A percentile compares a stretch with the other conserved stretches of the same genome.
These are phyloP conservation scores for Astrothelium subdiscretum DNA, from an alignment of 495 filamentous ascomycete species.

Conservation along the genomic window DNA sequence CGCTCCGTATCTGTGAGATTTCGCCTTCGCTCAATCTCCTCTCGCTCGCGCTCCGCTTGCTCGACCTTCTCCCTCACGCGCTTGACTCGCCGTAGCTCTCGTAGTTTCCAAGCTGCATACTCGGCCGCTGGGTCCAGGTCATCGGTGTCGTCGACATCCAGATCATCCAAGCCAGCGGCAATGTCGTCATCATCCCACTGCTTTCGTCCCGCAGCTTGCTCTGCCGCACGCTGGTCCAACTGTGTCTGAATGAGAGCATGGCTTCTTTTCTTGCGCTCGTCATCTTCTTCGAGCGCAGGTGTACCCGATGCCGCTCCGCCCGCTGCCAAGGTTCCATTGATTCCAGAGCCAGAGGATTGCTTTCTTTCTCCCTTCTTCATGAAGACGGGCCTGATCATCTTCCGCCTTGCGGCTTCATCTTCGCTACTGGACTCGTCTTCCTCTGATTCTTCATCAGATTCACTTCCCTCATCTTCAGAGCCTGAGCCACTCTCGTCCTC, in stretches of 20 bases:
- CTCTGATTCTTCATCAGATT: slow-evolving; percentile 9
- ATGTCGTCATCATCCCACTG: slow-evolving; percentile 79
- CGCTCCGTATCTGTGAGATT: slow-evolving; percentile 82
- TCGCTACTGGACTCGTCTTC: slow-evolving; percentile 49
- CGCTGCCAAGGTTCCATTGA: slow-evolving; percentile 19
- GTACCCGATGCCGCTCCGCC: slow-evolving; percentile 17
- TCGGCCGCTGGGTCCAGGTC: slow-evolving; percentile 81
- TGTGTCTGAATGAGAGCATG: slow-evolving; percentile 80
- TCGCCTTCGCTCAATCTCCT: slow-evolving; percentile 78
- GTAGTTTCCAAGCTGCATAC: slow-evolving; percentile 83
- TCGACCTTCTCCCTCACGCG: slow-evolving; percentile 80
- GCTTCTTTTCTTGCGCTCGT: slow-evolving; percentile 55
- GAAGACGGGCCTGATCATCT: slow-evolving; percentile 82
- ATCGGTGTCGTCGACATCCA: slow-evolving; percentile 73
- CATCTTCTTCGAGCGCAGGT: slow-evolving; percentile 37
- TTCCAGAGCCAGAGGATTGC: slow-evolving; percentile 18
- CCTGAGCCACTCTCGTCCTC: slow-evolving; percentile 25
- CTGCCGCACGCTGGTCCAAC: slow-evolving; percentile 65
- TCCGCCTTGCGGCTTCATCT: slow-evolving; percentile 33
- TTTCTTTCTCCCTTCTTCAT: slow-evolving; percentile 71
- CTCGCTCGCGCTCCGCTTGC: slow-evolving; percentile 67
- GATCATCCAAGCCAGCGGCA: slow-evolving; percentile 36
- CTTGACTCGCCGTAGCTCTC: slow-evolving; percentile 79
- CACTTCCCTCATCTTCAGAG: slow-evolving; percentile 6
- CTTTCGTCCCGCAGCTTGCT: slow-evolving; percentile 60